Conservation (phyloP, 2,329 filamentous ascomycete species). For the Didymella lethalis region DNA sequence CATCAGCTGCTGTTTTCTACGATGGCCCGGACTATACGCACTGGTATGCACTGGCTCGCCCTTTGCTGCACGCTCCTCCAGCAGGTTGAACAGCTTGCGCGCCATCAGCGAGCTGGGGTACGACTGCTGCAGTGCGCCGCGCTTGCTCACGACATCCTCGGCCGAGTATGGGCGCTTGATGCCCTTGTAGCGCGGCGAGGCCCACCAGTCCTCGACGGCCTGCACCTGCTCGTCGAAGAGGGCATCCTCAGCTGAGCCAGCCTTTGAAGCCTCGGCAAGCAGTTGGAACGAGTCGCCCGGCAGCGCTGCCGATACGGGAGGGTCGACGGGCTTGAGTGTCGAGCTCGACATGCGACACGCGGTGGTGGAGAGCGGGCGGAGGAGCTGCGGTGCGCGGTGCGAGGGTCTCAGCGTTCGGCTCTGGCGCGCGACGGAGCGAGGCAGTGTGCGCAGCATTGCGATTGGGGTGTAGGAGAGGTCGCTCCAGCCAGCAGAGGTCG, state of each 20-base stretch:
- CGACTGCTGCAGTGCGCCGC: constrained; percentile 83
- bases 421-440: constrained; percentile 49
- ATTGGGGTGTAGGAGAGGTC: constrained; percentile 9
- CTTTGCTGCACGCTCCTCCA: constrained; percentile 77
- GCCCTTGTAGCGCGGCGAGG: constrained; percentile 79
- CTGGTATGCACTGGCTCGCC: constrained; percentile 93
- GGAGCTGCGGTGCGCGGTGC: constrained; percentile 38
- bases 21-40: constrained; percentile 56
- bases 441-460: constrained; percentile 50
- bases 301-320: constrained; percentile 67
- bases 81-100: constrained; percentile 88
- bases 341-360: constrained; percentile 61
- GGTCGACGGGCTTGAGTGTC: constrained; percentile 62
- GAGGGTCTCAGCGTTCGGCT: constrained; percentile 40
- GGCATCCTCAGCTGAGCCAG: constrained; percentile 81
- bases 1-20: constrained; percentile 40
- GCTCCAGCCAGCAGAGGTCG: constrained; percentile 12
- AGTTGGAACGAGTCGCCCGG: constrained; percentile 86
- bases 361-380: constrained; percentile 54
- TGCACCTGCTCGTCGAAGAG: constrained; percentile 84
- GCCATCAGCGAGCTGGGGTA: constrained; percentile 97
- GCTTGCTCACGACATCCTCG: constrained; percentile 90
- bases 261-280: constrained; percentile 77
- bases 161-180: constrained; percentile 93
- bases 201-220: constrained; percentile 92